These are phyloP conservation scores for Phytopythium montanum DNA, from an alignment of 352 stramenopile species.

Conservation along the genomic window DNA sequence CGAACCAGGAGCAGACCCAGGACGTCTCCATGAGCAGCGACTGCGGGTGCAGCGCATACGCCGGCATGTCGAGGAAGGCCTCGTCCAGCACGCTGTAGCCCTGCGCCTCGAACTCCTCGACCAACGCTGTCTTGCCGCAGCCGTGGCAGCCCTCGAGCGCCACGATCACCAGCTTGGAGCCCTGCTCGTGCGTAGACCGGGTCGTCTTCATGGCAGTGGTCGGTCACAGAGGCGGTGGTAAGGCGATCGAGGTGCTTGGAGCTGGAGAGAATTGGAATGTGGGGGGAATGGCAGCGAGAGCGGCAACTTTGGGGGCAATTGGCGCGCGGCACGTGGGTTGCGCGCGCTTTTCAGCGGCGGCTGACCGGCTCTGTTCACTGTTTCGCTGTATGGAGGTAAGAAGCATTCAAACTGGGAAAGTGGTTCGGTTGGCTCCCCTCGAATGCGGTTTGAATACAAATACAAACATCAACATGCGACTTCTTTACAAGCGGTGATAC, in stretches of 20 bases:
- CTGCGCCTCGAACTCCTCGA: constrained; percentile 65
- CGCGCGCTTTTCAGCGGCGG: constrained; percentile 4
- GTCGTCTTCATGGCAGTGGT: constrained; percentile 18
- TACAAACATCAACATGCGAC: not conserved
- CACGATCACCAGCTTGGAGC: constrained; percentile 74
- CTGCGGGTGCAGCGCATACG: constrained; percentile 83
- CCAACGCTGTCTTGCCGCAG: constrained; percentile 80
- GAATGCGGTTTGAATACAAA: not conserved
- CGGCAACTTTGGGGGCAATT: not conserved
- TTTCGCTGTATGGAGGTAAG: not conserved
- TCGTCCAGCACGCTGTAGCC: constrained; percentile 84
- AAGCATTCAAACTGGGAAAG: constrained; percentile 4
- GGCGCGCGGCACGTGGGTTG: not conserved
- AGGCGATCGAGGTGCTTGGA: not conserved
- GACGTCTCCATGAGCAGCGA: constrained; percentile 89
- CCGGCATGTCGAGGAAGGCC: constrained; percentile 87
- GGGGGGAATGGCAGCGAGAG: not conserved
- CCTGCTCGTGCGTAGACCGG: not conserved
- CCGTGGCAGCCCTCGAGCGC: constrained; percentile 88
- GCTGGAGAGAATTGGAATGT: not conserved
- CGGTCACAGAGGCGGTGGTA: not conserved
- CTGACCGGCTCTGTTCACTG: not conserved
- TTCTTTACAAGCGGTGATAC: not conserved
- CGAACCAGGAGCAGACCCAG: constrained; percentile 90
- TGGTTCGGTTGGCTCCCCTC: not conserved